Percentiles rank a stretch among this genome's conserved stretches.
Evolutionary conservation across 2,329 filamentous ascomycete species (phyloP).

Genomic region (Ophiostoma sp.): DNA sequence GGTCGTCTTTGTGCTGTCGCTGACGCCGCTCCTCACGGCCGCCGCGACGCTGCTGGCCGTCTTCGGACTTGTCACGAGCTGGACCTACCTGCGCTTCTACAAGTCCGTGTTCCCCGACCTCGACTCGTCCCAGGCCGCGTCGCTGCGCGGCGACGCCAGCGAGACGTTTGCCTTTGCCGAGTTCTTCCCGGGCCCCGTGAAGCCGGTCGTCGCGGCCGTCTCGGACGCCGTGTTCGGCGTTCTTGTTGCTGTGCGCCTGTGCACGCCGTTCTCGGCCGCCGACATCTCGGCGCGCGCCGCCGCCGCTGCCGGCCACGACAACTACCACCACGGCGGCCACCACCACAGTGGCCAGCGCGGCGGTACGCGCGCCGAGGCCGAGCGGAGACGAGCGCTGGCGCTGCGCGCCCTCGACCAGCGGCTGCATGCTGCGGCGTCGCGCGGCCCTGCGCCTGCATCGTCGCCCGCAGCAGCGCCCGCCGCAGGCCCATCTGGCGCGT

Average conservation of each 20-base stretch:
- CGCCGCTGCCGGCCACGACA: conserved; percentile 62
- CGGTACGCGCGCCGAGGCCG: conserved; percentile 79
- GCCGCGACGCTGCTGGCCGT: conserved; percentile 74
- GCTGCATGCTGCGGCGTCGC: conserved; percentile 49
- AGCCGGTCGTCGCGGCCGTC: conserved; percentile 70
- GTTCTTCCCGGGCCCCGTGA: conserved; percentile 83
- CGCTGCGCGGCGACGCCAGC: conserved; percentile 81
- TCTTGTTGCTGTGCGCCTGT: conserved; percentile 69
- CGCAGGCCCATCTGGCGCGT: neutral
- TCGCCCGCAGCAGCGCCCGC: neutral
- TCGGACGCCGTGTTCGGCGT: conserved; percentile 68
- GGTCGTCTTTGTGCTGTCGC: conserved; percentile 59
- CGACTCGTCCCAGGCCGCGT: conserved; percentile 52
- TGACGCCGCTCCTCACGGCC: conserved; percentile 56
- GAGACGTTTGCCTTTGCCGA: conserved; percentile 95
- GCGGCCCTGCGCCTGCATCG: neutral
- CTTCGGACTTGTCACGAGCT: conserved; percentile 79
- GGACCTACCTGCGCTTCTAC: conserved; percentile 95
- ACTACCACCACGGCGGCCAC: conserved; percentile 49
- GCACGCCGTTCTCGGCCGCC: conserved; percentile 77
- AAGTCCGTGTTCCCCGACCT: conserved; percentile 68
- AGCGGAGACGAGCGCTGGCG: conserved; percentile 80
- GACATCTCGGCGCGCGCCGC: conserved; percentile 54
- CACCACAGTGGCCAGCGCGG: conserved; percentile 38
- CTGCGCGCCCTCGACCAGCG: conserved; percentile 89